These are phyloP conservation scores for Chlorella sp. DNA, from an alignment of 139 green algal species.

Conservation along the genomic window DNA sequence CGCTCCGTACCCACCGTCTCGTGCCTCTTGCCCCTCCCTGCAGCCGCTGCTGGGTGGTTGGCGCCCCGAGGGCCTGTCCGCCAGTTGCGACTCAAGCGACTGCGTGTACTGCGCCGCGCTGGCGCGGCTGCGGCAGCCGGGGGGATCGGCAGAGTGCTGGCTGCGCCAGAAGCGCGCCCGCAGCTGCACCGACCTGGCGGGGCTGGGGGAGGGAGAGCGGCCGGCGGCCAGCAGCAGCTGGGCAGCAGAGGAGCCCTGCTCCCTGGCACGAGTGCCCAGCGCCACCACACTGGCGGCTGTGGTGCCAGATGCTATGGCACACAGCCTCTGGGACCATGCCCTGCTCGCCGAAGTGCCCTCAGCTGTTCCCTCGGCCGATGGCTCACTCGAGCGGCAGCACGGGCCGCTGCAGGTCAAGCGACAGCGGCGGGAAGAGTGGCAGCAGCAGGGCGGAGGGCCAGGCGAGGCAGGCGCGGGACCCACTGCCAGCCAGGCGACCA, in stretches of 20 bases:
- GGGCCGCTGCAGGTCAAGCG: not conserved
- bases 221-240: not conserved
- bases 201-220: not conserved
- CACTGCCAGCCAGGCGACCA: no score
- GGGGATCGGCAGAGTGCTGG: constrained; percentile 18
- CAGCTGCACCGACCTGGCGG: constrained; percentile 5
- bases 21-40: not conserved
- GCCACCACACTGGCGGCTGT: not conserved
- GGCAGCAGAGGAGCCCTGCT: not conserved
- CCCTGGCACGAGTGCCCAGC: not conserved
- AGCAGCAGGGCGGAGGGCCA: not conserved
- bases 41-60: constrained; percentile 3
- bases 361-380: no score
- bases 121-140: constrained; percentile 9
- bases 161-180: constrained; percentile 35
- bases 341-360: not conserved
- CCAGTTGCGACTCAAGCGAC: constrained; percentile 36
- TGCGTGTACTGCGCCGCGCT: constrained; percentile 37
- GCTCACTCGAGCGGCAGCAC: not conserved
- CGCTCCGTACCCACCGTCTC: no score
- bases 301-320: not conserved
- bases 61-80: not conserved
- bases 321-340: constrained; percentile 43
- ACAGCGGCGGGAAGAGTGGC: not conserved
- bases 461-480: no score